phyloP scores from a whole-genome alignment of 257 asterid species.

The Haberlea rhodopensis region DNA sequence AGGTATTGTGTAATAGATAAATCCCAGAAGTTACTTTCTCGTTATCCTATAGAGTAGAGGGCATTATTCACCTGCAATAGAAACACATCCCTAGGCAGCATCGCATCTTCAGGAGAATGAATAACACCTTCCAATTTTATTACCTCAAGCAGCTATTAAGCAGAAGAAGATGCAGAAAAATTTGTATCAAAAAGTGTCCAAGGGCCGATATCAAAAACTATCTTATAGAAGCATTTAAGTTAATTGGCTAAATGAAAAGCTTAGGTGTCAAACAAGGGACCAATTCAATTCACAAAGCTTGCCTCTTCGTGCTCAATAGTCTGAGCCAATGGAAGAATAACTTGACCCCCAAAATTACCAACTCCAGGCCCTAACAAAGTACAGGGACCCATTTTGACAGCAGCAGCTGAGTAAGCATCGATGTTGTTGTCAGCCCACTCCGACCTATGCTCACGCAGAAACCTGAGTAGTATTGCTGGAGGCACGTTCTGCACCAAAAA shows the following conservation, averaged over 20 bases:
- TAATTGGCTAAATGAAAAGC: not conserved
- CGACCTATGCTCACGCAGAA: conserved; percentile 83
- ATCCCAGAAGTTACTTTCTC: not conserved
- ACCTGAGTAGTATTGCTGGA: conserved; percentile 80
- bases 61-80: conserved; percentile 64
- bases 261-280: not conserved
- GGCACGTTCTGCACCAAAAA: conserved; percentile 65
- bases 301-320: conserved; percentile 94
- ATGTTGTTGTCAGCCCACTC: conserved; percentile 91
- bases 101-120: conserved; percentile 62
- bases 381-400: conserved; percentile 66
- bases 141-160: conserved; percentile 73
- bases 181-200: conserved; percentile 3
- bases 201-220: too few species aligned
- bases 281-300: conserved; percentile 27
- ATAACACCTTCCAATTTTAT: conserved; percentile 74
- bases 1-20: not conserved
- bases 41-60: not conserved
- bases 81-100: conserved; percentile 72
- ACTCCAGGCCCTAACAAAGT: conserved; percentile 56
- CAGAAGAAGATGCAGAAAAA: conserved; percentile 18
- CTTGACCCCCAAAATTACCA: conserved; percentile 73
- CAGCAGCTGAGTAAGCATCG: conserved; percentile 79
- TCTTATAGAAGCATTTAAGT: not conserved
- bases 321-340: conserved; percentile 81